Percentiles rank a stretch among this genome's conserved stretches.
phyloP scores from a whole-genome alignment of 441 rosid genomes.

The Sinapis alba region DNA sequence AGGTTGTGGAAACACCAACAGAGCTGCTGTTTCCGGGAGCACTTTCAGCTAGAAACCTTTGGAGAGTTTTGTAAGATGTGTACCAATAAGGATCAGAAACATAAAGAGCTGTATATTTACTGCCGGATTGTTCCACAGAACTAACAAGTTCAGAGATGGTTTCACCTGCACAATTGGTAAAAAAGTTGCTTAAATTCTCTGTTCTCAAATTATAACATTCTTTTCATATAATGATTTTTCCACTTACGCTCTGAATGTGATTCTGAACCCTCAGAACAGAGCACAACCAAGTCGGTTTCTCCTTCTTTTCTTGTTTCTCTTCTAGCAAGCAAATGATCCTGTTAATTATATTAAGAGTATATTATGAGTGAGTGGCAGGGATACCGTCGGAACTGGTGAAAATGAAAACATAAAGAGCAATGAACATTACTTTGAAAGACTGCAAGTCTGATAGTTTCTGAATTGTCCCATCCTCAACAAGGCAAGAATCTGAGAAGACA shows the following conservation, averaged over 20 bases:
- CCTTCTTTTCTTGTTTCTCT: slow-evolving; percentile 61
- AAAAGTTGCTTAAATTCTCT: slow-evolving; percentile 1
- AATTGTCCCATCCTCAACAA: slow-evolving; percentile 58
- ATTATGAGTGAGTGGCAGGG: not conserved
- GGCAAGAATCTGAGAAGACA: slow-evolving; percentile 76
- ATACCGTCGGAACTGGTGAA: not conserved
- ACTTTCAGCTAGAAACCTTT: slow-evolving; percentile 82
- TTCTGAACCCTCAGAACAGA: slow-evolving; percentile 61
- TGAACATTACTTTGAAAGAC: slow-evolving; percentile 63
- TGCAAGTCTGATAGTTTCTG: slow-evolving; percentile 62
- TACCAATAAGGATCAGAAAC: slow-evolving; percentile 74
- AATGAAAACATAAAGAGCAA: not conserved
- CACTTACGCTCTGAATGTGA: slow-evolving; percentile 65
- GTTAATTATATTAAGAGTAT: slow-evolving; percentile 25
- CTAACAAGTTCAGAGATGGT: slow-evolving; percentile 64
- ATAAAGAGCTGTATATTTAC: slow-evolving; percentile 75
- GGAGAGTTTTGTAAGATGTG: slow-evolving; percentile 61
- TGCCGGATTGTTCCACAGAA: slow-evolving; percentile 65
- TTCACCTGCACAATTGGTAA: slow-evolving; percentile 54
- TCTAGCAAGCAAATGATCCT: slow-evolving; percentile 74
- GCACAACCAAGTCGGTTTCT: slow-evolving; percentile 68
- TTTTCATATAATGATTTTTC: slow-evolving; percentile 22
- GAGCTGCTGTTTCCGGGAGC: slow-evolving; percentile 47
- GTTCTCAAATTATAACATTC: not conserved
- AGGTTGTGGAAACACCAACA: slow-evolving; percentile 39